These are phyloP conservation scores for Pichia sp. DNA, from an alignment of 1,139 yeast genomes.

Conservation along the genomic window DNA sequence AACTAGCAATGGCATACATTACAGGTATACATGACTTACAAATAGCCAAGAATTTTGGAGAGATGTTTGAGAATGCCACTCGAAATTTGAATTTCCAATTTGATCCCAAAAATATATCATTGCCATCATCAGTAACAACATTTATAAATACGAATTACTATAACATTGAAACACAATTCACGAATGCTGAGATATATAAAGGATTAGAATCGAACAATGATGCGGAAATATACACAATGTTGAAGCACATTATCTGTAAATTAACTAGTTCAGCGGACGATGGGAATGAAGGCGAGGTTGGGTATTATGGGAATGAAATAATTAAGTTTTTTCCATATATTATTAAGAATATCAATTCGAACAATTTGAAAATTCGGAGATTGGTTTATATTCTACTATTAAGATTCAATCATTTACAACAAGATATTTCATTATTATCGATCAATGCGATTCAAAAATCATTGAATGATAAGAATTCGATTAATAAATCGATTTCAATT, in stretches of 20 bases:
- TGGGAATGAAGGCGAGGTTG: no score
- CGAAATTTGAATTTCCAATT: slow-evolving; percentile 30
- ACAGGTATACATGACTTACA: slow-evolving; percentile 45
- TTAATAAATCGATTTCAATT: slow-evolving; percentile 64
- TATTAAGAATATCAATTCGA: slow-evolving; percentile 76
- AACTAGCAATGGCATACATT: not conserved
- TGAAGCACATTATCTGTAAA: slow-evolving; percentile 65
- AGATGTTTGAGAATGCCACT: slow-evolving; percentile 70
- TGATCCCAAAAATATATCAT: slow-evolving; percentile 19
- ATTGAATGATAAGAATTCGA: slow-evolving; percentile 62
- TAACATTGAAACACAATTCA: slow-evolving; percentile 18
- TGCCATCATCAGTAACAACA: slow-evolving; percentile 26
- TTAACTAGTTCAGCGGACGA: slow-evolving; percentile 42
- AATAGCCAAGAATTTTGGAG: slow-evolving; percentile 34
- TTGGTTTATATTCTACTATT: slow-evolving; percentile 73
- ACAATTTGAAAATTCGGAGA: slow-evolving; percentile 61
- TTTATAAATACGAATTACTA: slow-evolving; percentile 22
- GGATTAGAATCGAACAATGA: slow-evolving; percentile 51
- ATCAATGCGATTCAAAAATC: slow-evolving; percentile 89
- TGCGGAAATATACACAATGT: slow-evolving; percentile 62
- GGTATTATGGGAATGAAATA: slow-evolving; percentile 23
- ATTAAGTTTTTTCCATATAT: slow-evolving; percentile 73
- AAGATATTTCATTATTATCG: slow-evolving; percentile 80
- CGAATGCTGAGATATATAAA: slow-evolving; percentile 55
- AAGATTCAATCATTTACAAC: slow-evolving; percentile 77